Percentiles rank a stretch among this genome's conserved stretches.
phyloP scores from a whole-genome alignment of 352 stramenopile species.

The Globisporangium orthogonon region DNA sequence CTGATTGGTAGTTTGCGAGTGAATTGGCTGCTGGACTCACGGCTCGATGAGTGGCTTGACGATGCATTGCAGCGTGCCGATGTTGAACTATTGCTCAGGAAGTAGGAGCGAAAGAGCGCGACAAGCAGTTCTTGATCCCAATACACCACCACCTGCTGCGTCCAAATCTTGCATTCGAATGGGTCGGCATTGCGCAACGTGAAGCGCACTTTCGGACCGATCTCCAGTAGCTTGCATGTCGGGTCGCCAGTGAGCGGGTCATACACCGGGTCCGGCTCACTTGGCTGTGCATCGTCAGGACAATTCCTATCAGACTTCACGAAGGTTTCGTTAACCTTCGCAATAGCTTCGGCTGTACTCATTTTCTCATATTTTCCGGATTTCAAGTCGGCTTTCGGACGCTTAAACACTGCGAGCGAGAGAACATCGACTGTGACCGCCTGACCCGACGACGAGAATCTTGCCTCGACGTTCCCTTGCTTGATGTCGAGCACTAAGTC shows the following conservation, averaged over 20 bases:
- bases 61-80: conserved; percentile 8
- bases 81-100: conserved; percentile 26
- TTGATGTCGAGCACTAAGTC: conserved; percentile 60
- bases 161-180: conserved; percentile 41
- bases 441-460: conserved; percentile 53
- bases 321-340: conserved; percentile 24
- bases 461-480: conserved; percentile 53
- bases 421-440: conserved; percentile 38
- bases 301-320: neutral
- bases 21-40: conserved; percentile 15
- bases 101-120: conserved; percentile 49
- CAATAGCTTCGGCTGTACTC: conserved; percentile 24
- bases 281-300: neutral
- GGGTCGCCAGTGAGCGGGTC: conserved; percentile 27
- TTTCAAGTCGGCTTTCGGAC: conserved; percentile 3
- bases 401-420: conserved; percentile 40
- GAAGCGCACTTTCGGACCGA: conserved; percentile 47
- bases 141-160: conserved; percentile 49
- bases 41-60: conserved; percentile 24
- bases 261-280: conserved; percentile 38
- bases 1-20: neutral
- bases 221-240: conserved; percentile 48
- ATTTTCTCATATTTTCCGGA: conserved; percentile 25
- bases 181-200: conserved; percentile 43
- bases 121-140: conserved; percentile 71